Evolutionary conservation across 129 eudicot genomes (phyloP).

Genomic region (carrot (Daucus carota)): DH1_v3.0 NC_030386.2:38723501-38724000

Average conservation of each 20-base stretch:
- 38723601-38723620: slow-evolving; percentile 31
- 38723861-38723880: background rate
- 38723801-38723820: too few species aligned
- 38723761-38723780: background rate
- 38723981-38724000: slow-evolving; percentile 22
- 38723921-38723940: slow-evolving; percentile 23
- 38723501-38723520: background rate
- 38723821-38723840: background rate
- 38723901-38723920: slow-evolving; percentile 36
- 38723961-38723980: slow-evolving; percentile 25
- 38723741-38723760: background rate
- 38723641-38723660: slow-evolving; percentile 40
- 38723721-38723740: slow-evolving; percentile 5
- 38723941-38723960: slow-evolving; percentile 25
- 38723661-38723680: slow-evolving; percentile 44
- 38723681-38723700: slow-evolving; percentile 41
- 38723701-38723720: slow-evolving; percentile 53
- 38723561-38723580: slow-evolving; percentile 27
- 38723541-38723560: slow-evolving; percentile 5
- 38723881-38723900: slow-evolving; percentile 39
- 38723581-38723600: slow-evolving; percentile 29
- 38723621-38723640: slow-evolving; percentile 46
- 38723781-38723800: background rate
- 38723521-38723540: background rate
- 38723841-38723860: background rate